Evolutionary conservation across 345 rosid species (phyloP).

Genomic region (Gossypium herbaceum): DNA sequence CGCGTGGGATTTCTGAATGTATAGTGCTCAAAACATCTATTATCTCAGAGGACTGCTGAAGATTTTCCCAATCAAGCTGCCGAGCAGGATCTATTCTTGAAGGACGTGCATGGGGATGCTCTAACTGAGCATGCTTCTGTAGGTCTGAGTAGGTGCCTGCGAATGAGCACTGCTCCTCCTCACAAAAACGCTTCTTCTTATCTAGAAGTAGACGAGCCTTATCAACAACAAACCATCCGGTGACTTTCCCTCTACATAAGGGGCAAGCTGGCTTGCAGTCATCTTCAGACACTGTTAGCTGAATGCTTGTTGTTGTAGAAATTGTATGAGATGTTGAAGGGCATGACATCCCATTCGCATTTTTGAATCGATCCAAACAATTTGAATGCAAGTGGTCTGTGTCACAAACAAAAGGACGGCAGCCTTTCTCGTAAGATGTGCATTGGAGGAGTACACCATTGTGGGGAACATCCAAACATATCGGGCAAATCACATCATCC

Average conservation of each 20-base stretch:
- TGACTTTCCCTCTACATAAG: constrained; percentile 90
- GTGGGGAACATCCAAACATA: constrained; percentile 92
- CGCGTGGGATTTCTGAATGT: constrained; percentile 92
- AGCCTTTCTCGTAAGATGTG: constrained; percentile 72
- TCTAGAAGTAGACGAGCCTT: constrained; percentile 70
- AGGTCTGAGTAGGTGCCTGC: constrained; percentile 66
- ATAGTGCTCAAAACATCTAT: constrained; percentile 93
- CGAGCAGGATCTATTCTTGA: constrained; percentile 85
- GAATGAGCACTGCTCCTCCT: constrained; percentile 59
- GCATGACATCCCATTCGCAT: constrained; percentile 59
- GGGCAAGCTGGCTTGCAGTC: constrained; percentile 68
- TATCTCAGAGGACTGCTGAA: constrained; percentile 95
- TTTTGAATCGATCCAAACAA: constrained; percentile 81
- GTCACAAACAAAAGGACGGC: constrained; percentile 83
- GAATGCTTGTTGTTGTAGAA: constrained; percentile 26
- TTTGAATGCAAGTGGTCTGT: constrained; percentile 89
- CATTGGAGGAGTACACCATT: constrained; percentile 86
- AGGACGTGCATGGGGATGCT: constrained; percentile 89
- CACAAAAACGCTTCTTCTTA: constrained; percentile 53
- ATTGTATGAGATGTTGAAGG: constrained; percentile 40
- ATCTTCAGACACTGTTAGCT: constrained; percentile 36
- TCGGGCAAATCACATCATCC: constrained; percentile 87
- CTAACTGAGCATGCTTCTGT: constrained; percentile 60
- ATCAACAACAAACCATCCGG: constrained; percentile 74
- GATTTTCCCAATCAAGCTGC: constrained; percentile 93